These are phyloP conservation scores for Sordaria brevicollis DNA, from an alignment of 495 filamentous ascomycete genomes.

Conservation along the genomic window DNA sequence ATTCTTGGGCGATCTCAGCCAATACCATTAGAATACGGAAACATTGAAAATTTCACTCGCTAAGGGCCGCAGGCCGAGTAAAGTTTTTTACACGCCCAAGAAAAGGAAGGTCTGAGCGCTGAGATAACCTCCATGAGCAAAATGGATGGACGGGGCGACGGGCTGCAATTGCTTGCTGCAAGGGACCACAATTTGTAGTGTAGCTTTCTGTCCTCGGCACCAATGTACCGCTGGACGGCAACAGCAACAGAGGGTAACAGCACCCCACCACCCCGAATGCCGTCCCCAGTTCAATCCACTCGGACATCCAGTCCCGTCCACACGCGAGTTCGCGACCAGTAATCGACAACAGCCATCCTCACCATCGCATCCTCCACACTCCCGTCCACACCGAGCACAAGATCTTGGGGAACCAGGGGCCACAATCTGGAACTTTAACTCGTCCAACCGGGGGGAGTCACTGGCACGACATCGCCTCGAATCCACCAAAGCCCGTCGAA, in stretches of 20 bases:
- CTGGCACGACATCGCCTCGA: not conserved
- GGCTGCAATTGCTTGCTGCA: not conserved
- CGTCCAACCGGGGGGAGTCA: not conserved
- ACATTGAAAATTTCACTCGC: too few species aligned
- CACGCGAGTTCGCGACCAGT: not conserved
- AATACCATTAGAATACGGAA: too few species aligned
- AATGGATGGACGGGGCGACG: not conserved
- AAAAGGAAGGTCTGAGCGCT: too few species aligned
- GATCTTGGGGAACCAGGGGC: not conserved
- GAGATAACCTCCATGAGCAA: too few species aligned
- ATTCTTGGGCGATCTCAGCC: too few species aligned
- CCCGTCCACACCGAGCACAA: not conserved
- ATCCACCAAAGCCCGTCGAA: not conserved
- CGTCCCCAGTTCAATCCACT: not conserved
- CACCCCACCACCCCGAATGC: not conserved
- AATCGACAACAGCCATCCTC: not conserved
- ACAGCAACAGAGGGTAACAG: not conserved
- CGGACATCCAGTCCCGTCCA: not conserved
- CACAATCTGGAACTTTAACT: not conserved
- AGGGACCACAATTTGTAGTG: not conserved
- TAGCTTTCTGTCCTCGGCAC: not conserved
- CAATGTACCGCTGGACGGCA: not conserved
- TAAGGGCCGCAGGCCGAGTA: too few species aligned
- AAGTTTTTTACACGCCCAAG: too few species aligned
- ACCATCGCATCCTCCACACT: not conserved